Evolutionary conservation across 2,329 filamentous ascomycete genomes (phyloP).

Genomic region (Cephalotrichum gorgonifer): DNA sequence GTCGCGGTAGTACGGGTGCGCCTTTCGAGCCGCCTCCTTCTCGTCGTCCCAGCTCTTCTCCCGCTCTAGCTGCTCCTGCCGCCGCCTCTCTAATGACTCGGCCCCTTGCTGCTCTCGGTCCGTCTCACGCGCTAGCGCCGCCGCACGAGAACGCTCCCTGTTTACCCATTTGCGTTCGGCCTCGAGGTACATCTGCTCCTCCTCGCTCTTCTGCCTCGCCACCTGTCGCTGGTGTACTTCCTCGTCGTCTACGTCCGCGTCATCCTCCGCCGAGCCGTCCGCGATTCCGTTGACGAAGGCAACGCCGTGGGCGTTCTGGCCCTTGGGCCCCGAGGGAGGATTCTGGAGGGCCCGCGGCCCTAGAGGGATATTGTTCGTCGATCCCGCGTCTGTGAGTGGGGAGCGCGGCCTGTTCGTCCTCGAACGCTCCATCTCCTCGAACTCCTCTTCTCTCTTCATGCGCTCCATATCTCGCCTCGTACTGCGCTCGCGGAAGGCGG

Average conservation of each 20-base stretch:
- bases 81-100: slow-evolving; percentile 52
- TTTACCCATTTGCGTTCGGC: slow-evolving; percentile 87
- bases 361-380: slow-evolving; percentile 62
- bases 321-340: slow-evolving; percentile 57
- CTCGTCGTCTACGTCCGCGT: slow-evolving; percentile 77
- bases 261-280: slow-evolving; percentile 56
- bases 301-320: slow-evolving; percentile 41
- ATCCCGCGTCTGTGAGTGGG: not conserved
- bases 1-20: slow-evolving; percentile 78
- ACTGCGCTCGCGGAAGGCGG: slow-evolving; percentile 86
- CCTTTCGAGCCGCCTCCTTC: slow-evolving; percentile 61
- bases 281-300: slow-evolving; percentile 57
- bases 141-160: slow-evolving; percentile 72
- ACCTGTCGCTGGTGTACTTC: slow-evolving; percentile 68
- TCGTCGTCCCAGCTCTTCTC: slow-evolving; percentile 81
- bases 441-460: slow-evolving; percentile 78
- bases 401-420: slow-evolving; percentile 49
- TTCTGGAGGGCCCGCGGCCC: slow-evolving; percentile 53
- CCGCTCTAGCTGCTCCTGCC: slow-evolving; percentile 56
- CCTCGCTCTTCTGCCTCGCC: slow-evolving; percentile 62
- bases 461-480: slow-evolving; percentile 83
- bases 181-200: slow-evolving; percentile 72
- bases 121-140: slow-evolving; percentile 76
- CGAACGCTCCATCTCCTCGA: slow-evolving; percentile 75
- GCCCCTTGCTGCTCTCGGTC: slow-evolving; percentile 70